Evolutionary conservation across 176 grass and related monocot species (phyloP).

Genomic region (Chloris gayana): DNA sequence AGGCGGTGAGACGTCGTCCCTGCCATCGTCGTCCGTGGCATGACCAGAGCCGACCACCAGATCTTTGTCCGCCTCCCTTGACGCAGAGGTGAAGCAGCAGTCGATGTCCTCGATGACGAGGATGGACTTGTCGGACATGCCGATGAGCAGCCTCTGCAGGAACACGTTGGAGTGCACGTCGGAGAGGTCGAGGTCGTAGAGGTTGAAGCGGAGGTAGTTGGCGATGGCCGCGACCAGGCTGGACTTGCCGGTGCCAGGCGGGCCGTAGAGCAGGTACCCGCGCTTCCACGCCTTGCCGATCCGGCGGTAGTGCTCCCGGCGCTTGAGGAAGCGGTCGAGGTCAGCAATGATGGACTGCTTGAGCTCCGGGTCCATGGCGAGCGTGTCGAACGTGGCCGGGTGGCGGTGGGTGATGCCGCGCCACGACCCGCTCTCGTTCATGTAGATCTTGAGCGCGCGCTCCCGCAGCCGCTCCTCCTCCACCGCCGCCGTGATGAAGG

Average conservation of each 20-base stretch:
- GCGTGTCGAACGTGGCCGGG: slow-evolving; percentile 1
- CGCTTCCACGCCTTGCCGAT: slow-evolving; percentile 4
- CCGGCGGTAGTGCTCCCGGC: neutral
- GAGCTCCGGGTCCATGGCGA: neutral
- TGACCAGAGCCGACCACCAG: neutral
- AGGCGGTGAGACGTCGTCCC: neutral
- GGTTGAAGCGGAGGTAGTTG: slow-evolving; percentile 8
- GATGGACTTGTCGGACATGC: slow-evolving; percentile 2
- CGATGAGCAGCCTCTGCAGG: neutral
- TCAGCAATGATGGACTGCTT: neutral
- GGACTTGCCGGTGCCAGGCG: neutral
- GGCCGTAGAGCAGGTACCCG: neutral
- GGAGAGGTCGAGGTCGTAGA: slow-evolving; percentile 8
- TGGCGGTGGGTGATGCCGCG: neutral
- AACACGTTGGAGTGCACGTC: neutral
- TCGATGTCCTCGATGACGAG: neutral
- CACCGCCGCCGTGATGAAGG: neutral
- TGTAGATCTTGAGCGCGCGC: neutral
- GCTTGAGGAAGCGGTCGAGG: neutral
- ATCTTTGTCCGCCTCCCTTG: neutral
- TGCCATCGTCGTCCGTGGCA: neutral
- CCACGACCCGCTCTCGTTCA: neutral
- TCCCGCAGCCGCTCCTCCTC: neutral
- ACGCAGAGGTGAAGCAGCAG: neutral
- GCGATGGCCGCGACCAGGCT: neutral